phyloP scores from a whole-genome alignment of 2,329 filamentous ascomycete genomes.

The Monilinia aucupariae region DNA sequence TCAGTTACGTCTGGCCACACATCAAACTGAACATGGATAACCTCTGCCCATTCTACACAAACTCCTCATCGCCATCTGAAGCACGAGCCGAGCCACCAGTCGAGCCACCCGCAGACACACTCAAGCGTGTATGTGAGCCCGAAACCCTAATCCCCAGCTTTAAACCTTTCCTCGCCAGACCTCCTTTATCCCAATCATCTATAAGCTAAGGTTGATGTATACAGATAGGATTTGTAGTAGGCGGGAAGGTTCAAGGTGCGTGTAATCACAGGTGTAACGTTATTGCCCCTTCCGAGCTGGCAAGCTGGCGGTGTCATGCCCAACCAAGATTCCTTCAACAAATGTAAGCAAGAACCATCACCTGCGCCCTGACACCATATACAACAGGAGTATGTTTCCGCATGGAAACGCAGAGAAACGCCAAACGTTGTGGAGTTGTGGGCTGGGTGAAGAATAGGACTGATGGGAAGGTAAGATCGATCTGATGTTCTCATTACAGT shows the following conservation, averaged over 20 bases:
- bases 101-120: neutral
- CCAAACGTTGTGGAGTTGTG: conserved; percentile 46
- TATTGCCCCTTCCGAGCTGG: neutral
- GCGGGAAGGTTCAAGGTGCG: conserved; percentile 8
- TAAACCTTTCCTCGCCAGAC: neutral
- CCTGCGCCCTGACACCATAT: neutral
- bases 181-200: neutral
- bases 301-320: no score
- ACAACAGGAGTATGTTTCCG: conserved; percentile 11
- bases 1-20: neutral
- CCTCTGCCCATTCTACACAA: neutral
- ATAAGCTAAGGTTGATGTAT: neutral
- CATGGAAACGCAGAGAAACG: conserved; percentile 51
- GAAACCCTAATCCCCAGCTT: neutral
- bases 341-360: neutral
- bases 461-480: conserved; percentile 46
- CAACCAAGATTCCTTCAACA: no score
- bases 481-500: neutral
- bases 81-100: neutral
- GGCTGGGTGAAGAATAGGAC: conserved; percentile 59
- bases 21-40: neutral
- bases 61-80: neutral
- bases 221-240: conserved; percentile 10
- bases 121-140: neutral
- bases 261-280: neutral